Conservation (phyloP, 2,329 filamentous ascomycete species). For the Talaromyces islandicus region DNA sequence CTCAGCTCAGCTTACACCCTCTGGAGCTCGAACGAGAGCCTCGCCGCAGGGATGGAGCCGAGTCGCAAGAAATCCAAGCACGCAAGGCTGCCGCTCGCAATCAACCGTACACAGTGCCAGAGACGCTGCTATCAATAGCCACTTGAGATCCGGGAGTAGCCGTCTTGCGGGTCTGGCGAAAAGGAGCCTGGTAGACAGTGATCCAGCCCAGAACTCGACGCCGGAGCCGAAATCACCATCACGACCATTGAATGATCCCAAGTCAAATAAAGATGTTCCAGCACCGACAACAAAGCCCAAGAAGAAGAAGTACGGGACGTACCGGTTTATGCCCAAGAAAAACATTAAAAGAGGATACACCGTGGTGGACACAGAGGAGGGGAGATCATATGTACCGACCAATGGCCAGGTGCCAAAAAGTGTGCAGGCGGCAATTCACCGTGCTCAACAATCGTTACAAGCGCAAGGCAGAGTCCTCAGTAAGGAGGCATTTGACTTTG, state of each 20-base stretch:
- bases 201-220: not conserved
- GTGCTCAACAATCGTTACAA: conserved; percentile 15
- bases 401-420: conserved; percentile 4
- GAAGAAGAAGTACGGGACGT: not conserved
- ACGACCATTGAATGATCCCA: not conserved
- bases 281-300: not conserved
- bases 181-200: not conserved
- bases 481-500: conserved; percentile 14
- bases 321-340: not conserved
- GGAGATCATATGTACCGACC: not conserved
- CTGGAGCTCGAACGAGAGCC: not conserved
- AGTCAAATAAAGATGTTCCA: not conserved
- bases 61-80: not conserved
- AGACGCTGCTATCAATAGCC: not conserved
- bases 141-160: not conserved
- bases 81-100: not conserved
- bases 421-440: conserved; percentile 11
- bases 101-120: not conserved
- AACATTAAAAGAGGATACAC: not conserved
- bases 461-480: conserved; percentile 16
- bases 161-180: not conserved
- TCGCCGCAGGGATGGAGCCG: conserved; percentile 4
- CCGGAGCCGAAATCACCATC: not conserved
- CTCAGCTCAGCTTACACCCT: conserved; percentile 4
- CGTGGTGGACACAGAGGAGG: not conserved